These are phyloP conservation scores for Stylosanthes scabra DNA, from an alignment of 331 rosid species.

Conservation along the genomic window DNA sequence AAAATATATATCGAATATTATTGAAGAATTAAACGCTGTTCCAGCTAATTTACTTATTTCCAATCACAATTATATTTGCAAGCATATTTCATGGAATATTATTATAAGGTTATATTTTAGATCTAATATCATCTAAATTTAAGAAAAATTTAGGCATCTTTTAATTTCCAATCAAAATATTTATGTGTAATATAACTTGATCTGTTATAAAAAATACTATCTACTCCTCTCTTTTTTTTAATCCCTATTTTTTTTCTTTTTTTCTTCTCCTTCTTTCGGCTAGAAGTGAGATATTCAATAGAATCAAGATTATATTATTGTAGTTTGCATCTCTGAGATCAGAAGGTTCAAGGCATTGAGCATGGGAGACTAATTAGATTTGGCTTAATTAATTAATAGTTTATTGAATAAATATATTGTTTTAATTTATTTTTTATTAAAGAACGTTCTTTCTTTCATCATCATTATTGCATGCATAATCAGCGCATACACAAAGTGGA, in stretches of 20 bases:
- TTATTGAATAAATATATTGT: slow-evolving; percentile 19
- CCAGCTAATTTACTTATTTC: too few relatives aligned
- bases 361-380: neutral
- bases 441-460: neutral
- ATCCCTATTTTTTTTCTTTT: neutral
- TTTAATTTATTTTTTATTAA: neutral
- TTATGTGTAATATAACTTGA: too few relatives aligned
- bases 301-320: neutral
- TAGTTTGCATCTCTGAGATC: neutral
- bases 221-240: too few relatives aligned
- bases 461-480: slow-evolving; percentile 24
- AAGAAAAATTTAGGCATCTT: too few relatives aligned
- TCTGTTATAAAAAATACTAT: too few relatives aligned
- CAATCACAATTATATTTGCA: too few relatives aligned
- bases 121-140: too few relatives aligned
- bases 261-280: neutral
- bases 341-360: slow-evolving; percentile 20
- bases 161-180: too few relatives aligned
- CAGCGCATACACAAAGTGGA: slow-evolving; percentile 33
- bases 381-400: neutral
- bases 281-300: neutral
- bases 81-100: too few relatives aligned
- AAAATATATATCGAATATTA: too few relatives aligned
- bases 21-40: too few relatives aligned
- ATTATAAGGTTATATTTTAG: too few relatives aligned